Evolutionary conservation across 2,329 filamentous ascomycete genomes (phyloP).

Genomic region (Trichophaea hybrida): DNA sequence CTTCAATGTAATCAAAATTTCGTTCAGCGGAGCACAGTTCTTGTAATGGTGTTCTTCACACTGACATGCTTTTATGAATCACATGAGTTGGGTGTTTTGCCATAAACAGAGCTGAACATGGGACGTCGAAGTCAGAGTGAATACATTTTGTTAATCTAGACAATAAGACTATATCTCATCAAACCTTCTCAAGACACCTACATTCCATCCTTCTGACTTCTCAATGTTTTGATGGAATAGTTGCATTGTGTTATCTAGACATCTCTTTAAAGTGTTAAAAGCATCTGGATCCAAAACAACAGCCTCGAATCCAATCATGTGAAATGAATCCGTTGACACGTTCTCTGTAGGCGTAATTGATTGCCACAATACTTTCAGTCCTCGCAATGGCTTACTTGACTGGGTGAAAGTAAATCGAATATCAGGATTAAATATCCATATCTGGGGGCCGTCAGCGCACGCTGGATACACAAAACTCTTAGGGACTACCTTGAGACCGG

Average conservation of each 20-base stretch:
- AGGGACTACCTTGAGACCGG: constrained; percentile 3
- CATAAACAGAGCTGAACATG: neutral
- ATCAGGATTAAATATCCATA: constrained; percentile 24
- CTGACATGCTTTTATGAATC: neutral
- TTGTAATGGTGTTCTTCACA: neutral
- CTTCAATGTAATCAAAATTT: too few relatives aligned
- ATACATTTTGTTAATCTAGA: neutral
- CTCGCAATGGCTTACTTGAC: constrained; percentile 7
- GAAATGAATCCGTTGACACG: constrained; percentile 3
- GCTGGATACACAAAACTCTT: neutral
- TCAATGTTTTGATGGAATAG: constrained; percentile 7
- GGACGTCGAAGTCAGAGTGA: neutral
- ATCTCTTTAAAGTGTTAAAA: constrained; percentile 6
- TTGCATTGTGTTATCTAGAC: constrained; percentile 7
- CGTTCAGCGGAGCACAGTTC: too few relatives aligned
- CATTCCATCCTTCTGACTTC: constrained; percentile 15
- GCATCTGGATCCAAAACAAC: constrained; percentile 9
- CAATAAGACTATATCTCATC: neutral
- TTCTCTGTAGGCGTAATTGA: neutral
- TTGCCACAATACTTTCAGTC: constrained; percentile 21
- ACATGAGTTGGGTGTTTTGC: neutral
- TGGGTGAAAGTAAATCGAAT: constrained; percentile 10
- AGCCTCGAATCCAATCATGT: constrained; percentile 13
- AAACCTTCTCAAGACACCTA: constrained; percentile 18
- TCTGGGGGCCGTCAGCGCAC: neutral